A percentile compares a stretch with the other conserved stretches of the same genome.
Conservation (phyloP, 1,284 basidiomycete genomes). For the Ustilago cynodontis region DNA sequence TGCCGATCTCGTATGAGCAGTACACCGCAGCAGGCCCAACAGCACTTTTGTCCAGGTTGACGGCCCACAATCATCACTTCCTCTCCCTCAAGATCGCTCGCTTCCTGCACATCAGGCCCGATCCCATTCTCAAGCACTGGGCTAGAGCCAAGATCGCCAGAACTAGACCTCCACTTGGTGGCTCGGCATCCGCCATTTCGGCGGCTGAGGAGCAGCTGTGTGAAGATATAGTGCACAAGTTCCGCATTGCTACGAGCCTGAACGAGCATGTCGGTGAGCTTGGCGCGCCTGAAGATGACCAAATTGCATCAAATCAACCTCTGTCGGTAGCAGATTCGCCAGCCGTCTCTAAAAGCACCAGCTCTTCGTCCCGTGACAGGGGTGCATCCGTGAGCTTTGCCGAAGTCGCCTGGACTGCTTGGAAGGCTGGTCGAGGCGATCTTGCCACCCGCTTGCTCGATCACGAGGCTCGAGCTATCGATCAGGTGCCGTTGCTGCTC, state of each 20-base stretch:
- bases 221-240: conserved; percentile 86
- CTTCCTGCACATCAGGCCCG: conserved; percentile 84
- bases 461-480: conserved; percentile 86
- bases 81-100: conserved; percentile 91
- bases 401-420: conserved; percentile 92
- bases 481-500: conserved; percentile 91
- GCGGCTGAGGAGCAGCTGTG: conserved; percentile 81
- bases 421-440: conserved; percentile 86
- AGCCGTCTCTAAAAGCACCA: not conserved
- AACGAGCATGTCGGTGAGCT: conserved; percentile 37
- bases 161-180: conserved; percentile 72
- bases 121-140: conserved; percentile 93
- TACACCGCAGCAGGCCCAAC: conserved; percentile 70
- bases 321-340: not conserved
- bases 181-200: conserved; percentile 30
- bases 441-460: conserved; percentile 94
- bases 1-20: conserved; percentile 92
- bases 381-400: conserved; percentile 81
- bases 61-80: conserved; percentile 88
- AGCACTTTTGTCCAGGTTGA: conserved; percentile 82
- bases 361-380: conserved; percentile 4
- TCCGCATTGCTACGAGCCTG: conserved; percentile 74
- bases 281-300: conserved; percentile 27
- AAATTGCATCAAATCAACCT: not conserved
- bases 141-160: conserved; percentile 88